Evolutionary conservation across 1,284 basidiomycete genomes (phyloP), one percentile per base, ranked within the genome.

Genomic region (Ustanciosporium gigantosporum): DNA sequence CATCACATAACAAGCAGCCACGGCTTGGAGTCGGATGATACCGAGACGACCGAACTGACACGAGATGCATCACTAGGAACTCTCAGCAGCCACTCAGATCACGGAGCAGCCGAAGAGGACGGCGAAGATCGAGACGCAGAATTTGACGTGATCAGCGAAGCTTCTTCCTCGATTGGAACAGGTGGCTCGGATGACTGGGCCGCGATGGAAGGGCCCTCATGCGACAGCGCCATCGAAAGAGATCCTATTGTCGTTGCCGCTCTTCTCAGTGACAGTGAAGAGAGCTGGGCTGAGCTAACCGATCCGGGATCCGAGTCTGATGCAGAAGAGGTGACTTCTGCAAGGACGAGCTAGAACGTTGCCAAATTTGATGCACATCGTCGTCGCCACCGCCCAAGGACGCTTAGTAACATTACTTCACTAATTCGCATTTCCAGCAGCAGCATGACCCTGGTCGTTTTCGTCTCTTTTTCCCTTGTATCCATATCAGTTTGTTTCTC

Each of bases 221-320:
- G n/a, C n/a, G 11, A 9, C 27, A 29, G 27, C 27, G 11, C 27
- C 11, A 36, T 35, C 29, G 24, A 27, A 4, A 32, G 4, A 13
- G 24, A 46, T 19, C 31, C 35, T 11, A 27, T 32, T 13, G 50
- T 46, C 16, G 36, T 36, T n/a, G 15, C 38, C 2, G 52, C 57
- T 19, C 34, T 41, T 19, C 15, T 24, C 1, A 62, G 59, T 27
- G 59, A 57, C 31, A 51, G 35, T 11, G 52, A 48, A 23, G 59
- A 62, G 9, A 62, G 59, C 49, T 62, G 59, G 59, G 59, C 59
- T 19, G 48, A 57, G 39, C 22, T 62, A 32, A 56, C 52, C 46
- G 44, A 56, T 13, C 35, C 35, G 25, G n/a, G n/a, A n/a, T n/a
- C n/a, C n/a, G 46, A 48, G 4, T 57, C 59, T 16, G 53, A 48